Base-by-base conservation (phyloP, 2,329 filamentous ascomycete genomes). In the Fusarium stilboides region DNA sequence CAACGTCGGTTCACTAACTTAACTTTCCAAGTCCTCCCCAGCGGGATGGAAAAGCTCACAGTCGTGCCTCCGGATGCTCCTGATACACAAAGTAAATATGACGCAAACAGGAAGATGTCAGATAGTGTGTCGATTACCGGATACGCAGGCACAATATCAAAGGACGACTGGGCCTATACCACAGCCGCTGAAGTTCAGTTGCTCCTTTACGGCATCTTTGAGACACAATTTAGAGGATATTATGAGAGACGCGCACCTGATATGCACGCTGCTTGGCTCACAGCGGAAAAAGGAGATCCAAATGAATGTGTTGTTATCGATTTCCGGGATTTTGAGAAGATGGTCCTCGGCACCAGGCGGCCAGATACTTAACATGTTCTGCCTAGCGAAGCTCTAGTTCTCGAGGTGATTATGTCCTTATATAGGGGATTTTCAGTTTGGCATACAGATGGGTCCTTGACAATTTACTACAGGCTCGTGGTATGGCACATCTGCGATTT, bases 21-120 rank as follows among this genome's bases (percentile, higher is more conserved):
- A 42, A 12, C 17, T 5, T 33, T n/a, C 8, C 19, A 42, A 52
- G 49, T 52, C n/a, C 49, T 52, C 19, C 49, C 49, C 14, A 52
- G 37, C 6, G 49, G 26, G 20, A 13, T 4, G 19, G 5, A 24
- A 2, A 52, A 52, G 37, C 36, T 52, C 6, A 6, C 4, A 6
- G 3, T 0, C 3, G 49, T 52, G n/a, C 3, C 7, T 1, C 24
- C 19, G 12, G n/a, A 3, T 19, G 9, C n/a, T 10, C 2, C 10
- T n/a, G 8, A 7, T n/a, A n/a, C n/a, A 10, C n/a, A 20, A 6
- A n/a, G 8, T 4, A 6, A 47, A 19, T 13, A 5, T 4, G n/a
- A 33, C 5, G 3, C 0, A 3, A 22, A 24, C 19, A 2, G 45
- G 2, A 8, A 47, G 2, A 39, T 24, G 15, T 34, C 53, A 19